phyloP scores from a whole-genome alignment of 2,329 filamentous ascomycete species.

The Curvularia sp. region DNA sequence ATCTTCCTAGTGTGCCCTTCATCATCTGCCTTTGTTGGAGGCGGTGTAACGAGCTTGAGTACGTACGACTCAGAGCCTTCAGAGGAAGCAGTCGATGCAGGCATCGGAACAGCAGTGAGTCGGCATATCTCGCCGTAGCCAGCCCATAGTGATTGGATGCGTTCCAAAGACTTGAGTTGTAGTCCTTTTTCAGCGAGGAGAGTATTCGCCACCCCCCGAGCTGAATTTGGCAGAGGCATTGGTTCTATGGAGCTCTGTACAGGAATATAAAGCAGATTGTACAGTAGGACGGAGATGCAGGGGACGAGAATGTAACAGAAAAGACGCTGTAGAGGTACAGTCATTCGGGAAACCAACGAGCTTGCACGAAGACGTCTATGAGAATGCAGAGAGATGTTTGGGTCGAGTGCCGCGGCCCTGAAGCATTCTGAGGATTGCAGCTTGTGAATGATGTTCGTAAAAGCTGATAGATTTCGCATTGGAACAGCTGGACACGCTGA shows the following conservation, averaged over 20 bases:
- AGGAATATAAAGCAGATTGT: neutral
- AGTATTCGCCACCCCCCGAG: constrained; percentile 34
- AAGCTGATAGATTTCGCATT: neutral
- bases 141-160: constrained; percentile 57
- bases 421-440: neutral
- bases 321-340: constrained; percentile 1
- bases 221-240: constrained; percentile 51
- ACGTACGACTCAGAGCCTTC: constrained; percentile 55
- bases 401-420: no score
- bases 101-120: constrained; percentile 53
- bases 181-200: constrained; percentile 39
- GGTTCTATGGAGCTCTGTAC: neutral
- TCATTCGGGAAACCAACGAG: constrained; percentile 5
- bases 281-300: constrained; percentile 1
- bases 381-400: neutral
- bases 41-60: constrained; percentile 67
- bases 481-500: neutral
- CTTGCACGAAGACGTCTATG: no score
- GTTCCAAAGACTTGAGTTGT: constrained; percentile 32
- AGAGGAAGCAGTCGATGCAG: constrained; percentile 16
- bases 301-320: constrained; percentile 8
- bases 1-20: constrained; percentile 72
- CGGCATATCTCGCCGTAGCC: constrained; percentile 64
- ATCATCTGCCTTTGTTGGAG: constrained; percentile 52
- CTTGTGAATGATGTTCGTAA: neutral